Conservation (phyloP, 768 basidiomycete genomes). For the Boletus rubescentipes region DNA sequence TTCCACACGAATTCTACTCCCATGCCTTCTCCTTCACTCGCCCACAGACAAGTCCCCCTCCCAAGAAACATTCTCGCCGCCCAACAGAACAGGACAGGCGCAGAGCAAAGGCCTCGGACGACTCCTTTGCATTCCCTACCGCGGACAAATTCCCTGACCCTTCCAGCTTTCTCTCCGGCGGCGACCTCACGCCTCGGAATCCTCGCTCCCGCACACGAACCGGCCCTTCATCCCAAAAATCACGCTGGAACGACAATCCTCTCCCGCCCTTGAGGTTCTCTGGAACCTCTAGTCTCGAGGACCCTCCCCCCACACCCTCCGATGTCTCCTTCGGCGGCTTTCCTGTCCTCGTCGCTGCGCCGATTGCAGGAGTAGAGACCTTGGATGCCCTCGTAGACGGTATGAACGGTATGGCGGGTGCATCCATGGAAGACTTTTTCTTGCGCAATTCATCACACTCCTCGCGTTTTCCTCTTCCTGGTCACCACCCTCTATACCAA, state of each 20-base stretch:
- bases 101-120: slow-evolving; percentile 28
- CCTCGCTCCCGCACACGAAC: slow-evolving; percentile 55
- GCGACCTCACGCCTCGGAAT: slow-evolving; percentile 38
- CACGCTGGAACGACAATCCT: slow-evolving; percentile 43
- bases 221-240: slow-evolving; percentile 49
- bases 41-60: slow-evolving; percentile 36
- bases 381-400: slow-evolving; percentile 89
- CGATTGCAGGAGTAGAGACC: slow-evolving; percentile 75
- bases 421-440: slow-evolving; percentile 54
- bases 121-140: slow-evolving; percentile 30
- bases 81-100: slow-evolving; percentile 25
- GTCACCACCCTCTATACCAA: slow-evolving; percentile 74
- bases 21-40: slow-evolving; percentile 8
- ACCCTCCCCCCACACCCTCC: slow-evolving; percentile 68
- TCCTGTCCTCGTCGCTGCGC: slow-evolving; percentile 72
- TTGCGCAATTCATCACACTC: slow-evolving; percentile 44
- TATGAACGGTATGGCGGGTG: slow-evolving; percentile 88
- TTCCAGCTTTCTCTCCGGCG: slow-evolving; percentile 23
- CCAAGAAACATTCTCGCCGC: slow-evolving; percentile 27
- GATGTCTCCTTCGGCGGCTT: slow-evolving; percentile 48
- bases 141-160: slow-evolving; percentile 25
- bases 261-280: slow-evolving; percentile 61
- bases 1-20: no score
- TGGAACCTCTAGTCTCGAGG: slow-evolving; percentile 70
- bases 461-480: slow-evolving; percentile 54